Conservation (phyloP, 768 basidiomycete species). For the Phallus indusiatus region DNA sequence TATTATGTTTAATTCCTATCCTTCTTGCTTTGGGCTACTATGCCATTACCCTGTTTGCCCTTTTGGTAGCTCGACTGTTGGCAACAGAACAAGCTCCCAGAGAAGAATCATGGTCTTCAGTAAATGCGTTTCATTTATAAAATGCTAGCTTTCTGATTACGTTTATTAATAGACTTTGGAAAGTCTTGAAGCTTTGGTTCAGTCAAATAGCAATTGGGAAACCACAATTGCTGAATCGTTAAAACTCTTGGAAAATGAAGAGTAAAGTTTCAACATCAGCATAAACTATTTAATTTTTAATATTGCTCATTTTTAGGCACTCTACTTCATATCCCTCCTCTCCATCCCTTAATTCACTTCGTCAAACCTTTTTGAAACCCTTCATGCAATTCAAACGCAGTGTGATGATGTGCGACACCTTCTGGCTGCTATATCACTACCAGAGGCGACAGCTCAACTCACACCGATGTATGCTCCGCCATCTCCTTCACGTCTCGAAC, state of each 20-base stretch:
- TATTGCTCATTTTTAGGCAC: conserved; percentile 19
- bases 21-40: conserved; percentile 1
- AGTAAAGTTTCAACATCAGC: conserved; percentile 40
- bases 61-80: background rate
- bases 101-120: conserved; percentile 5
- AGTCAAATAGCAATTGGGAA: conserved; percentile 65
- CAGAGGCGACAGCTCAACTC: conserved; percentile 63
- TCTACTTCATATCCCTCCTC: conserved; percentile 36
- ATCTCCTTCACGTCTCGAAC: conserved; percentile 23
- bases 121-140: background rate
- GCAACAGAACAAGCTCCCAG: background rate
- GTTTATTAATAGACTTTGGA: conserved; percentile 46
- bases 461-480: conserved; percentile 86
- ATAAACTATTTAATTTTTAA: conserved; percentile 2
- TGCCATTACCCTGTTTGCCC: background rate
- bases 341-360: conserved; percentile 46
- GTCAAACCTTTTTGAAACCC: conserved; percentile 64
- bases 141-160: background rate
- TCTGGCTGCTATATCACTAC: conserved; percentile 65
- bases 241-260: conserved; percentile 56
- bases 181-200: conserved; percentile 56
- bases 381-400: conserved; percentile 69
- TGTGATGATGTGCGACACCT: conserved; percentile 76
- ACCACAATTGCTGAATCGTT: conserved; percentile 63
- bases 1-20: background rate